Base-by-base conservation (phyloP, 345 rosid species). In the Citrus cavaleriei region DNA sequence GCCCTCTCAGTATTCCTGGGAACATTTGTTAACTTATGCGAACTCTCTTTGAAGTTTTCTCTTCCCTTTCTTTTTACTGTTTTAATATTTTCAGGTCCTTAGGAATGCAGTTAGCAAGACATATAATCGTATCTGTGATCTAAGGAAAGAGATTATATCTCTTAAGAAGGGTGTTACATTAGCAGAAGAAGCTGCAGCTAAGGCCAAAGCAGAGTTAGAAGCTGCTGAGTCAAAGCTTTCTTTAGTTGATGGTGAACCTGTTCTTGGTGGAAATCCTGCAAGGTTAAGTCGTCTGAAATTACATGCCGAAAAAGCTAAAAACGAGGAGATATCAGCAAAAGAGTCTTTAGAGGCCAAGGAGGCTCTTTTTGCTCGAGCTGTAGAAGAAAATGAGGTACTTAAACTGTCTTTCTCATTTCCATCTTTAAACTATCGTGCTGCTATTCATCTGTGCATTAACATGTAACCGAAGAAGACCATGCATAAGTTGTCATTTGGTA, bases 51-150 rank as follows among this genome's bases (percentile, higher is more conserved):
- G 18, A 72, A 70, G 28, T 32, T 70, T 62, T 64, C 28, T 75
- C 63, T 75, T 38, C 32, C 30, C 12, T 73, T 63, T 34, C 64
- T 79, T 68, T 37, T 76, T 10, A 54, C 27, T 24, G 42, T 73
- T 59, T 73, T 55, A 60, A 60, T 49, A 54, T 74, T 30, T 77
- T 49, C 88, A 94, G 98, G 87, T 93, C 80, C 98, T 94, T 79
- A 89, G 98, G 81, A 97, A 97, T 89, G 95, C 98, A 57, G 88
- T 97, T 73, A 91, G 85, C 90, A 97, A 97, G 91, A 97, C 97
- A 57, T 89, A 89, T 78, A 91, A 93, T 74, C 98, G 98, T 24
- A 89, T 93, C 62, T 80, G 91, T 79, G 99, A 97, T 87, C 88
- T 97, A 76, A 89, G 95, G 90, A 97, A 92, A 83, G 99, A 97